Base-by-base conservation (phyloP, 495 filamentous ascomycete species). In the Penicillium robsamsonii region DNA sequence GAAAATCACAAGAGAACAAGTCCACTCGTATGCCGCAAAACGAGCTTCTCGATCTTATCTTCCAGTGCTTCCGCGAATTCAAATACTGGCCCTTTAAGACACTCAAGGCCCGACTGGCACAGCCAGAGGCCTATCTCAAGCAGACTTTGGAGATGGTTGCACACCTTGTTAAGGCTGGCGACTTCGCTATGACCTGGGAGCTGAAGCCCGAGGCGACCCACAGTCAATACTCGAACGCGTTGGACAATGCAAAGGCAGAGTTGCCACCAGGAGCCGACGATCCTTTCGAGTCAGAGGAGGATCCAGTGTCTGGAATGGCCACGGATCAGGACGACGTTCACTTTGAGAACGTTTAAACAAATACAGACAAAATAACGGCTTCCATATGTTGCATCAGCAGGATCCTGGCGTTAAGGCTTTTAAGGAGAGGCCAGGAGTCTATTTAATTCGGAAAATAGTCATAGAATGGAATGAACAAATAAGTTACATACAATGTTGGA, bases 121-220 rank as follows among this genome's bases (percentile, higher is more conserved):
- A 98, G 75, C 94, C 94, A 0, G 94, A 98, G 67, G 86, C 87
- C 5, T 98, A 91, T 69, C 84, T 98, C 46, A 91, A 91, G 57
- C 83, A 95, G 69, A 87, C 84, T 1, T 70, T 98, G 56, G 87
- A 91, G 55, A 82, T 90, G 69, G 81, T 97, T 53, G 95, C 91
- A 1, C 80, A 85, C 13, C 72, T 96, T 45, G 85, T 92, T 59
- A 88, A 90, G 67, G 80, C 82, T 17, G 94, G 94, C 24, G 77
- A 82, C 11, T 96, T 91, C 70, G 87, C 90, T 29, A 90, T 87
- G 66, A 86, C 86, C 45, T 98, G 89, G 85, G 85, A 85, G 53
- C 72, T 97, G 31, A 91, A 88, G 66, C 78, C 83, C 11, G 90
- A 93, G 60, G 86, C 88, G 50, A 76, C 75, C 56, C 73, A 81